Evolutionary conservation across 768 basidiomycete species (phyloP), one percentile per base, ranked within the genome.

Genomic region (Imleria badia): DNA sequence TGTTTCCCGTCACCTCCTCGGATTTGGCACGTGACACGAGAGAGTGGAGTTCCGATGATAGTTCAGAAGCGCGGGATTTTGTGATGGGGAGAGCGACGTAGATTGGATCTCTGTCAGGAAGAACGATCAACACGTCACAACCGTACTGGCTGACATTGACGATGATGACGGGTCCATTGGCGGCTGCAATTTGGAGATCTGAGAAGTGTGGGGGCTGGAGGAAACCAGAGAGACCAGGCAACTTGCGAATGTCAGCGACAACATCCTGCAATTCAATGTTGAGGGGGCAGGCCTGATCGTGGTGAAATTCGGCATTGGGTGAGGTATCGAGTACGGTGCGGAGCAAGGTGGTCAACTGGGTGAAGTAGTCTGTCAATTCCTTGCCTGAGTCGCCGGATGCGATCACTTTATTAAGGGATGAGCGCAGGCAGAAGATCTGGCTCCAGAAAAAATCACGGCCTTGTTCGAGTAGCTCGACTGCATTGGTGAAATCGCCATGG

Each of bases 51-150:
- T 56, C 14, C 54, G 20, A 15, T 2, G 42, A 60, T 11, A 58
- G 14, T 3, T 38, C 30, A 20, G 26, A 54, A 19, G 52, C 31
- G 19, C 12, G 26, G 3, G 29, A 1, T 33, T 42, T 48, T 5
- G 33, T 48, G n/a, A 53, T 23, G 9, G 22, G 41, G 8, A 58
- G 46, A 29, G 53, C 4, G 33, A 54, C 17, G 1, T 45, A 43
- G 36, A 51, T 10, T 40, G 63, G 64, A 22, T 51, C 31, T 12
- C 17, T 11, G 7, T 44, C 11, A 7, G 34, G 13, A 3, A 56
- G 10, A 17, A 73, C 53, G 4, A 73, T 65, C 17, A 76, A 36
- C 0, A 71, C 75, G 49, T 76, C 70, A 13, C 71, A 76, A 26
- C 66, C 46, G 14, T 50, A 56, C 17, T 45, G 38, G 50, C 66